These are phyloP conservation scores for Mortierella sp. DNA, from an alignment of 371 early-diverging fungal genomes.

Conservation along the genomic window DNA sequence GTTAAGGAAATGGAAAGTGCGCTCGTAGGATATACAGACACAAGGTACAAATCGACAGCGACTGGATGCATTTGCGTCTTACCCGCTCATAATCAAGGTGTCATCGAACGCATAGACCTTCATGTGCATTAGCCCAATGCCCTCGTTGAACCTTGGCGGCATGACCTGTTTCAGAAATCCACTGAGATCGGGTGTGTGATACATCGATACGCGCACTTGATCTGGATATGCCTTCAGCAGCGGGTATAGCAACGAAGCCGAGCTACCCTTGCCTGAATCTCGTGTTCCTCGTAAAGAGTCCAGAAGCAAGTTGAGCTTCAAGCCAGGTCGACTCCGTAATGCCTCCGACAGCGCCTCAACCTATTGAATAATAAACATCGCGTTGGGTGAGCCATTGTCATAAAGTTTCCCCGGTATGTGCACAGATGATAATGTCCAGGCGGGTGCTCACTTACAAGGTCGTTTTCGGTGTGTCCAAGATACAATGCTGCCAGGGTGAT, in stretches of 20 bases:
- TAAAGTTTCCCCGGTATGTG: background rate
- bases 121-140: constrained; percentile 94
- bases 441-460: constrained; percentile 68
- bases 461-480: constrained; percentile 85
- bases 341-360: constrained; percentile 71
- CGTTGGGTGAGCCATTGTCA: too few species aligned
- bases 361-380: constrained; percentile 49
- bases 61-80: constrained; percentile 27
- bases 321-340: constrained; percentile 60
- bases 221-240: constrained; percentile 76
- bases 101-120: constrained; percentile 95
- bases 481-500: constrained; percentile 91
- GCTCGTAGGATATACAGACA: too few species aligned
- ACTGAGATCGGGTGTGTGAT: constrained; percentile 88
- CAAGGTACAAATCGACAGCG: background rate
- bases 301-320: constrained; percentile 81
- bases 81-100: constrained; percentile 90
- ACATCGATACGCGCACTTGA: constrained; percentile 79
- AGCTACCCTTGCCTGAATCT: constrained; percentile 68
- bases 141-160: constrained; percentile 93
- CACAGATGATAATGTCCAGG: too few species aligned
- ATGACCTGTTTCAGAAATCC: constrained; percentile 78
- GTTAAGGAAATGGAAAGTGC: background rate
- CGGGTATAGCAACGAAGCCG: constrained; percentile 78
- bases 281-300: constrained; percentile 93